Evolutionary conservation across 169 alveolate species (phyloP).

Genomic region (Eimeria tenella): DNA sequence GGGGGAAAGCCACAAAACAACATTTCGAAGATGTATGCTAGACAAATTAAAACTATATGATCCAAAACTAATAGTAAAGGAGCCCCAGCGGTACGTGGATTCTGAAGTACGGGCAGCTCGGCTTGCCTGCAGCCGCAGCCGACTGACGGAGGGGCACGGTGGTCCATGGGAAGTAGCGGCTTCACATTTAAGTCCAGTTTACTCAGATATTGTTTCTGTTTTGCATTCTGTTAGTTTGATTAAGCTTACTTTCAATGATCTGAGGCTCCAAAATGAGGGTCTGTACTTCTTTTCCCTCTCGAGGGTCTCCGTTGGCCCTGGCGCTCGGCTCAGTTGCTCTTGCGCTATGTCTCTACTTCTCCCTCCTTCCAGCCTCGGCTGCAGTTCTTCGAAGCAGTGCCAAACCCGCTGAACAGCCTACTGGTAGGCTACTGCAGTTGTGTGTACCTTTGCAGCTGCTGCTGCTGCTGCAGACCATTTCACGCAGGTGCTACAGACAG

Average conservation of each 20-base stretch:
- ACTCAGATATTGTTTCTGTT: background rate
- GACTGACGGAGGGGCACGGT: background rate
- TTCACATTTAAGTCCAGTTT: background rate
- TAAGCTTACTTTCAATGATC: background rate
- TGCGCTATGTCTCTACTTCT: background rate
- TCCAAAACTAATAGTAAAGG: background rate
- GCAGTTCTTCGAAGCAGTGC: background rate
- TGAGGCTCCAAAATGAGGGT: background rate
- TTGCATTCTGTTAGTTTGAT: background rate
- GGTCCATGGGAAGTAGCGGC: too few species aligned
- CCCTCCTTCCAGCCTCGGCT: background rate
- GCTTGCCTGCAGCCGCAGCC: background rate
- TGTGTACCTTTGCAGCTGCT: background rate
- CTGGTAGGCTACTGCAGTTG: background rate
- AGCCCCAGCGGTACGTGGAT: background rate
- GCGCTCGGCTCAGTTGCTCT: background rate
- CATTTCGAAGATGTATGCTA: too few species aligned
- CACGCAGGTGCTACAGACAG: background rate
- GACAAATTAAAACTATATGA: too few species aligned
- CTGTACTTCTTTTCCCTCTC: too few species aligned
- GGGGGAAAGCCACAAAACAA: too few species aligned
- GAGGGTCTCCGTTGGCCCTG: background rate
- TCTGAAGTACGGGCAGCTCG: background rate
- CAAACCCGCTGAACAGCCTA: background rate
- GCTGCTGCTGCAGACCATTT: slow-evolving; percentile 7